Percentiles rank a stretch among this genome's conserved stretches.
phyloP scores from a whole-genome alignment of 331 rosid species.

The Rosa hybrid region DNA sequence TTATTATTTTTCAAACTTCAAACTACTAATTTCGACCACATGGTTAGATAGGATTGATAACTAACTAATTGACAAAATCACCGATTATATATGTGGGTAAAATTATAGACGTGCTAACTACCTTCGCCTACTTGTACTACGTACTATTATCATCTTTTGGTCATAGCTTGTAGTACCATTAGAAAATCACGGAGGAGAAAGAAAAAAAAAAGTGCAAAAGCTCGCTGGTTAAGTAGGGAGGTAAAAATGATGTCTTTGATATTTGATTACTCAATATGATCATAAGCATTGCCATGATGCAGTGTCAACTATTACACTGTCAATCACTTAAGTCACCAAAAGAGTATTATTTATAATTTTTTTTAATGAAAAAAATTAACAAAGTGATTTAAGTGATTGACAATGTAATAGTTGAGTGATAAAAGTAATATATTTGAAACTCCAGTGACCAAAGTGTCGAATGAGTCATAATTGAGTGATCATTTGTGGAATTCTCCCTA shows the following conservation, averaged over 20 bases:
- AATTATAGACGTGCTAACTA: not conserved
- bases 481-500: too few relatives aligned
- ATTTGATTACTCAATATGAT: too few relatives aligned
- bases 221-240: not conserved
- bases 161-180: not conserved
- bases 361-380: too few relatives aligned
- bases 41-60: not conserved
- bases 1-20: not conserved
- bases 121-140: not conserved
- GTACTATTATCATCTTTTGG: not conserved
- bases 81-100: not conserved
- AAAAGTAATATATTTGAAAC: too few relatives aligned
- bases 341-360: too few relatives aligned
- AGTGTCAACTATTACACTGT: too few relatives aligned
- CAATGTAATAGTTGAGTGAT: too few relatives aligned
- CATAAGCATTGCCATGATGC: too few relatives aligned
- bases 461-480: too few relatives aligned
- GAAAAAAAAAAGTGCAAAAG: not conserved
- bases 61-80: not conserved
- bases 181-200: not conserved
- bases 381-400: too few relatives aligned
- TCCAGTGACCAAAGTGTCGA: too few relatives aligned
- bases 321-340: too few relatives aligned
- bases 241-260: not conserved
- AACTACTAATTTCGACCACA: not conserved